phyloP scores from a whole-genome alignment of 805 yeast genomes.

The Clavispora santaluciae region DNA sequence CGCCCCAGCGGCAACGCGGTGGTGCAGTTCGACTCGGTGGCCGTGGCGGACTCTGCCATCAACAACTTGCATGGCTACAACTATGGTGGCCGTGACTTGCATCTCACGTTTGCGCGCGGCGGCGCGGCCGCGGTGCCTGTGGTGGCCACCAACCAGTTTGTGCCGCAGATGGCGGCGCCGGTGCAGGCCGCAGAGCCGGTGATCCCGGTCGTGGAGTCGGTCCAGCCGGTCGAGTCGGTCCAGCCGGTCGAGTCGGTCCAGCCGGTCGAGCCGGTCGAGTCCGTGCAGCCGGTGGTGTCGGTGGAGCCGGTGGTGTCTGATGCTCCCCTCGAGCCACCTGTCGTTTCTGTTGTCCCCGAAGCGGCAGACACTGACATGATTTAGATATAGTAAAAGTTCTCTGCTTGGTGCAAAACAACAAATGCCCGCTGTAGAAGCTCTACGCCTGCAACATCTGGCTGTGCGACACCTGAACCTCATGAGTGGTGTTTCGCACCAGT shows the following conservation, averaged over 20 bases:
- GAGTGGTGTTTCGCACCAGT: no score
- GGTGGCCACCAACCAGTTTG: slow-evolving; percentile 5
- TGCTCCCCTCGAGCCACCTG: background rate
- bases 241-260: no score
- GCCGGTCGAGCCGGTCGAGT: no score
- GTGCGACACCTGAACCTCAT: no score
- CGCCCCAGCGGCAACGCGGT: slow-evolving; percentile 83
- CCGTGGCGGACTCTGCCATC: slow-evolving; percentile 70
- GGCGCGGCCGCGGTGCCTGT: background rate
- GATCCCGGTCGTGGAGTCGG: no score
- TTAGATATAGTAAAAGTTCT: background rate
- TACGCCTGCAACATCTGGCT: no score
- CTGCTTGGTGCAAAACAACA: no score
- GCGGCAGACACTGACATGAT: background rate
- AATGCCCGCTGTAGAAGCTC: no score
- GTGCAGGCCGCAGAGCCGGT: no score
- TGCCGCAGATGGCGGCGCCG: slow-evolving; percentile 1
- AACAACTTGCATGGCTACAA: slow-evolving; percentile 70
- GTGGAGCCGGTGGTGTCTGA: background rate
- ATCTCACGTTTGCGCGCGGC: slow-evolving; percentile 56
- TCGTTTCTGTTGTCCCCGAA: background rate
- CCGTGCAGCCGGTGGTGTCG: no score
- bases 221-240: no score
- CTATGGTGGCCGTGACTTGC: slow-evolving; percentile 77
- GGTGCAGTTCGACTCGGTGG: slow-evolving; percentile 63